These are phyloP conservation scores for Boletus barrowsii DNA, from an alignment of 768 basidiomycete genomes.

Conservation along the genomic window DNA sequence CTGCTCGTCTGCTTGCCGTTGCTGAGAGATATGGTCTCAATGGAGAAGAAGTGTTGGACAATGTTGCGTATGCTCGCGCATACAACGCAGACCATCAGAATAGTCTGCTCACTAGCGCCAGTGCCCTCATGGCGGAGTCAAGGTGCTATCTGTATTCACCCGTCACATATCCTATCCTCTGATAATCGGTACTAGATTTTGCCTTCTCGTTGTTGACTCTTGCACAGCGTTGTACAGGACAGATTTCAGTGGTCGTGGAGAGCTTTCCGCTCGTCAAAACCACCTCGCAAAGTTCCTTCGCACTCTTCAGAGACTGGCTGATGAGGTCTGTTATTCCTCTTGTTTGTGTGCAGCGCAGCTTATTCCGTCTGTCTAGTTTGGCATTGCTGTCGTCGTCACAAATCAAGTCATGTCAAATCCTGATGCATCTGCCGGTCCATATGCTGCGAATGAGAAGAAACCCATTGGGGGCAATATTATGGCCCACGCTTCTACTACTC, in stretches of 20 bases:
- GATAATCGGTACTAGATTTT: constrained; percentile 61
- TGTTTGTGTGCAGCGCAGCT: constrained; percentile 1
- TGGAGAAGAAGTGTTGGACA: constrained; percentile 97
- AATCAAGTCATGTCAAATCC: constrained; percentile 99
- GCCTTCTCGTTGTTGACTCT: constrained; percentile 93
- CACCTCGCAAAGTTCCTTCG: constrained; percentile 95
- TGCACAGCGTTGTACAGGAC: constrained; percentile 94
- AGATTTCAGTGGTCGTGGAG: constrained; percentile 93
- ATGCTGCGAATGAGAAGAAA: constrained; percentile 91
- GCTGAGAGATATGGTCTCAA: constrained; percentile 96
- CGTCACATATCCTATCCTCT: constrained; percentile 1
- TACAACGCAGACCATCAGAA: constrained; percentile 99
- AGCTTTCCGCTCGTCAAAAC: constrained; percentile 90
- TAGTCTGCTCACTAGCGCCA: constrained; percentile 83
- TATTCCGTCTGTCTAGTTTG: constrained; percentile 58
- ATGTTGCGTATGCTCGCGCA: constrained; percentile 96
- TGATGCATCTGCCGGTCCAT: constrained; percentile 87
- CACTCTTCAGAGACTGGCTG: constrained; percentile 88
- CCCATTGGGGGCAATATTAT: constrained; percentile 99
- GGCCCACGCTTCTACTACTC: constrained; percentile 97
- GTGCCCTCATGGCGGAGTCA: constrained; percentile 99
- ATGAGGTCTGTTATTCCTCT: constrained; percentile 64
- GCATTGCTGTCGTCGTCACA: constrained; percentile 94
- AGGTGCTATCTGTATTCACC: constrained; percentile 51
- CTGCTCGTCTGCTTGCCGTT: constrained; percentile 88